Evolutionary conservation across 2,329 filamentous ascomycete species (phyloP).

Genomic region (Purpureocillium takamizusanense): DNA sequence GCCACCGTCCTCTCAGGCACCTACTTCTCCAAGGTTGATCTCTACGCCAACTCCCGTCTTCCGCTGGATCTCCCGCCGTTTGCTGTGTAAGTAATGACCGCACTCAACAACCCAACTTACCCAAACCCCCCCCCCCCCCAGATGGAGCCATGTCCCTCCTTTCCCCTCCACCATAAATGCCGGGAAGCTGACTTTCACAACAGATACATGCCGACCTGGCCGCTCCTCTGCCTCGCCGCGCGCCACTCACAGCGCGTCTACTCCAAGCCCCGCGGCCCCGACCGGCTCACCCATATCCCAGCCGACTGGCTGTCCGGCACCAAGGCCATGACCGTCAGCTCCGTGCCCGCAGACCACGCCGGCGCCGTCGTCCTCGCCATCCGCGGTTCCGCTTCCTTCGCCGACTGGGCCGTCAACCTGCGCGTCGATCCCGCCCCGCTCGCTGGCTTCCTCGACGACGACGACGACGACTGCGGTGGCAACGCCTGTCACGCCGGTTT

Average conservation of each 20-base stretch:
- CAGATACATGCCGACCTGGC: slow-evolving; percentile 67
- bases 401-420: slow-evolving; percentile 83
- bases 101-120: too few relatives aligned
- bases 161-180: not conserved
- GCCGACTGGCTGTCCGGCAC: slow-evolving; percentile 67
- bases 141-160: too few relatives aligned
- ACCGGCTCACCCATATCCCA: slow-evolving; percentile 60
- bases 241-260: slow-evolving; percentile 72
- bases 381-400: slow-evolving; percentile 68
- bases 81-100: slow-evolving; percentile 52
- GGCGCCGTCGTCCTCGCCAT: slow-evolving; percentile 78
- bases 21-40: slow-evolving; percentile 68
- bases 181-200: not conserved
- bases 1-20: slow-evolving; percentile 31
- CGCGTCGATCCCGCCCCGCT: slow-evolving; percentile 59
- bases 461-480: slow-evolving; percentile 56
- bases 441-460: slow-evolving; percentile 64
- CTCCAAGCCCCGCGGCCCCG: slow-evolving; percentile 49
- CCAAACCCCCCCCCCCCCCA: too few relatives aligned
- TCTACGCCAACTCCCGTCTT: slow-evolving; percentile 69
- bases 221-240: slow-evolving; percentile 68
- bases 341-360: slow-evolving; percentile 66
- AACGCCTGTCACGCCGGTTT: slow-evolving; percentile 80
- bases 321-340: slow-evolving; percentile 80
- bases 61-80: slow-evolving; percentile 59